Percentiles rank a stretch among this genome's conserved stretches.
These are phyloP conservation scores for Globisporangium iwayamae DNA, from an alignment of 352 stramenopile genomes.

Conservation along the genomic window DNA sequence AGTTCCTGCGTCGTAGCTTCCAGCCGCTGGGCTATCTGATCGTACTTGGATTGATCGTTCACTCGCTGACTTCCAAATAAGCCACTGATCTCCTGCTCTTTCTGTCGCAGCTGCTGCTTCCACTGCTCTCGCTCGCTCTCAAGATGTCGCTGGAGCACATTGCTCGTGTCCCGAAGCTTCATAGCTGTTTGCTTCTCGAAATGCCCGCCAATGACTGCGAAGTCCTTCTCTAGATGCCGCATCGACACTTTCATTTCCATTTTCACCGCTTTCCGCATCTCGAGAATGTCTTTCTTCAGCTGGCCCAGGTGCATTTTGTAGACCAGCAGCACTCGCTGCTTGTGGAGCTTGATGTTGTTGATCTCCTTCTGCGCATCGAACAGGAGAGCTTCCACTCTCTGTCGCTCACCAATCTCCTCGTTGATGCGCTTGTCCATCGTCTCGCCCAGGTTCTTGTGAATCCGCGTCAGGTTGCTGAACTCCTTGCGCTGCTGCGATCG, in stretches of 20 bases:
- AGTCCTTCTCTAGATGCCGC: conserved; percentile 30
- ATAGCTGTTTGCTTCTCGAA: conserved; percentile 25
- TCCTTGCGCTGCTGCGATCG: conserved; percentile 47
- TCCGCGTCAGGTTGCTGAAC: conserved; percentile 56
- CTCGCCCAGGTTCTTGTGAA: conserved; percentile 63
- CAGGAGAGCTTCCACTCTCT: conserved; percentile 17
- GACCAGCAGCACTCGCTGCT: conserved; percentile 23
- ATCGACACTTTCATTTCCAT: conserved; percentile 32
- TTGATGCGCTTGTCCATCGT: conserved; percentile 38
- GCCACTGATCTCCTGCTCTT: conserved; percentile 49
- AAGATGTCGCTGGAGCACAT: conserved; percentile 22
- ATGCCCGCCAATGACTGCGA: conserved; percentile 16
- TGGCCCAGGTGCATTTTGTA: conserved; percentile 30
- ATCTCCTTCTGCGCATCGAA: conserved; percentile 23
- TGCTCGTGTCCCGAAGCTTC: conserved; percentile 20
- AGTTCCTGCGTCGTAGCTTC: conserved; percentile 40
- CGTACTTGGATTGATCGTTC: conserved; percentile 57
- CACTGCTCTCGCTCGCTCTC: conserved; percentile 45
- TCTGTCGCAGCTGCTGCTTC: conserved; percentile 33
- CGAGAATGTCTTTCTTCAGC: conserved; percentile 26
- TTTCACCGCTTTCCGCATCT: conserved; percentile 26
- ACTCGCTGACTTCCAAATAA: conserved; percentile 40
- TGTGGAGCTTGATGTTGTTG: conserved; percentile 20
- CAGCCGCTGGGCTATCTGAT: conserved; percentile 37
- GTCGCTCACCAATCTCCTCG: conserved; percentile 32